Base-by-base conservation (phyloP, 495 filamentous ascomycete species). In the Hypoxylon crocopeplum region DNA sequence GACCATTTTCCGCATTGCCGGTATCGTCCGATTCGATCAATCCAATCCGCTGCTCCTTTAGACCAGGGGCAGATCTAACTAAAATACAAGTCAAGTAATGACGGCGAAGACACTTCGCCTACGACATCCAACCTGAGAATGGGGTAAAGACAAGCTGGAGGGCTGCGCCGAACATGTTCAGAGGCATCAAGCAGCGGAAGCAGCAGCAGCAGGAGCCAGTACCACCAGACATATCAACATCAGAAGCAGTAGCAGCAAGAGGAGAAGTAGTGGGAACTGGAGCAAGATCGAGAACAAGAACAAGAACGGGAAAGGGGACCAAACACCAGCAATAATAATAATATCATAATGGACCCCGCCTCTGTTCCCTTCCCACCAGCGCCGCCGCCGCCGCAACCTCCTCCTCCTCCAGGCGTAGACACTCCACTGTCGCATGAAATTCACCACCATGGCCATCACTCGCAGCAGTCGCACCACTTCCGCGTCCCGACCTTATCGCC, bases 271-370 rank as follows among this genome's bases (percentile, higher is more conserved):
- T 7, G 10, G 13, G 34, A 38, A 3, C 12, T 5, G 32, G 32
- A 34, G 2, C 32, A 34, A 10, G 32, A 34, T 13, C 32, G n/a
- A 13, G 32, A n/a, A 5, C 25, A 29, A 10, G 25, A 29, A 29
- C 10, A 29, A 29, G 25, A 10, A 29, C 5, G 25, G 10, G 5
- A 10, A 29, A 29, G 25, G 10, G 10, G 25, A 29, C 5, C 25
- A 29, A 29, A 5, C 10, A 29, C 12, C 63, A 20, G 24, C 47
- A 49, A 41, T 66, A 58, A 45, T 49, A 68, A 42, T 69, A 71
- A 56, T 66, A 66, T 13, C 66, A 71, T 40, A 71, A 69, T 62
- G 67, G 65, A 70, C 65, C 61, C 58, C 50, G 56, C 56, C 58
- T 62, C 59, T 33, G 56, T 56, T 11, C 55, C 47, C 22, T 69